These are phyloP conservation scores for Vaccinium myrtillus DNA, from an alignment of 148 eudicot species.

Conservation along the genomic window DNA sequence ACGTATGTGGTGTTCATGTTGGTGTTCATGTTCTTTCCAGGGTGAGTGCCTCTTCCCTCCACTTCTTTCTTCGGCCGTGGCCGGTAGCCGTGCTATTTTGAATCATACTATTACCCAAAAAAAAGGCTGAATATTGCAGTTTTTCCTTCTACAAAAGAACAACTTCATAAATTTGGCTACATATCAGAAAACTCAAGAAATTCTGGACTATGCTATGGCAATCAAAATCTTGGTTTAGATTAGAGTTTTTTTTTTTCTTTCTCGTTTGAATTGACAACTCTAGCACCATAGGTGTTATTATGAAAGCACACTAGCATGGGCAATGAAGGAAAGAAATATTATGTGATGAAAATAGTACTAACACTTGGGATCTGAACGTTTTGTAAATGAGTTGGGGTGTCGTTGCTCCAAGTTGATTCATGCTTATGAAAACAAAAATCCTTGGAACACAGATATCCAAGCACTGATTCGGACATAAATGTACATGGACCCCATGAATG, in stretches of 20 bases:
- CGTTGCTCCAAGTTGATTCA: background rate
- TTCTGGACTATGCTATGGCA: background rate
- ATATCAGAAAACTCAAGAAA: background rate
- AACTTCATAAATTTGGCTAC: background rate
- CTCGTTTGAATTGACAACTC: background rate
- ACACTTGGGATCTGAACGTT: background rate
- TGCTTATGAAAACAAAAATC: background rate
- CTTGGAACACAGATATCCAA: background rate
- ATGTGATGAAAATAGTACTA: background rate
- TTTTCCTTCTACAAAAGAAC: background rate
- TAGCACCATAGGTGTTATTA: background rate
- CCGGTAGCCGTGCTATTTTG: background rate
- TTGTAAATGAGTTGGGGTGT: background rate
- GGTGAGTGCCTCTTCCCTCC: conserved; percentile 41
- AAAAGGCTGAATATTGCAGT: background rate
- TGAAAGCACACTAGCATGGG: background rate
- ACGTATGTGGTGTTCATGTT: conserved; percentile 86
- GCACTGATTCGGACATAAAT: background rate
- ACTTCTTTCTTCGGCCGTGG: background rate
- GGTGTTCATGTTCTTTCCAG: conserved; percentile 87
- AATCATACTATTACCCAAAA: background rate
- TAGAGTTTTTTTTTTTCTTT: background rate
- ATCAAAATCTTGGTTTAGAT: background rate
- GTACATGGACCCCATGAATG: background rate
- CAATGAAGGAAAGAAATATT: background rate